Base-by-base conservation (phyloP, 2,329 filamentous ascomycete genomes). In the Colletotrichum sublineola region DNA sequence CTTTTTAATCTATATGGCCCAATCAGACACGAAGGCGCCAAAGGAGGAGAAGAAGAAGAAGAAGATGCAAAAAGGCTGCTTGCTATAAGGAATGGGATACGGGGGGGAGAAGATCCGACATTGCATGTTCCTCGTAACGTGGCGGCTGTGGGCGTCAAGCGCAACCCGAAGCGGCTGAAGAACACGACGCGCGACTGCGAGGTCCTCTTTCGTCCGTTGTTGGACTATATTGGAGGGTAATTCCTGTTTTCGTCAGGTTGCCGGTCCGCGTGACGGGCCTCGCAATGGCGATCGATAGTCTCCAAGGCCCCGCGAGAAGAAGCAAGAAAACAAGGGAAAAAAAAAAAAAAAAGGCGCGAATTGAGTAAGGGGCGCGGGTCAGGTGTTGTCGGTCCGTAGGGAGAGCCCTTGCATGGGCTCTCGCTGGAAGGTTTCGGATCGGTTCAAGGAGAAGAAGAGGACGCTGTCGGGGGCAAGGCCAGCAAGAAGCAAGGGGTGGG, bases 371-470 rank as follows among this genome's bases (percentile, higher is more conserved):
- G 65, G 50, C 44, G 58, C 61, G 18, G 60, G 65, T 72, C 69
- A 72, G 69, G 58, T 56, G 68, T 50, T n/a, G 65, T 53, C 56
- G n/a, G 33, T 38, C 38, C 63, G 58, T 52, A 72, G 53, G 69
- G 69, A 68, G 53, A 40, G 65, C 56, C 69, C 69, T 67, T 48
- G 31, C 24, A 46, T 52, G 15, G 15, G 48, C 44, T 38, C 24
- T 50, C 62, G 62, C 38, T 58, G 53, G 57, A 14, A 63, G 50
- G 61, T 52, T 63, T 63, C 15, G 61, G 55, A 63, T 46, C 33
- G 46, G 24, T 38, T n/a, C 20, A 63, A 29, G 36, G 33, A 24
- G 31, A 40, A 56, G 53, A 29, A n/a, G 33, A 24, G 31, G 48
- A 56, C 40, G 36, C 50, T 42, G 42, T 33, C 20, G 56, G 56